Percentiles rank a stretch among this genome's conserved stretches.
phyloP scores from a whole-genome alignment of 1,284 basidiomycete species.

The Amylostereum areolatum region DNA sequence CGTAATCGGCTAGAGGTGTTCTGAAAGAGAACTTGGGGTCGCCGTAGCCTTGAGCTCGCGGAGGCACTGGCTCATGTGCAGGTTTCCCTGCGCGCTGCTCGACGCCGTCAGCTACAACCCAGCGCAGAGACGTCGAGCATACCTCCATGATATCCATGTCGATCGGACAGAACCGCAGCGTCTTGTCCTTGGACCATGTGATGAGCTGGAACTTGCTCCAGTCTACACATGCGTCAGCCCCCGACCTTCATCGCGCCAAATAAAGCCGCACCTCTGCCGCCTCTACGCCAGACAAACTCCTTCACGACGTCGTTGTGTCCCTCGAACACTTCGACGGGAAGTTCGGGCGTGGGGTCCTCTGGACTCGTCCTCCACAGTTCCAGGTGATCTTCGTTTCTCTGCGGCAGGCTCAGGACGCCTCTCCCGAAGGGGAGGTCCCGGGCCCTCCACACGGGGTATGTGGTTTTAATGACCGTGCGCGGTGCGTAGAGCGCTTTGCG shows the following conservation, averaged over 20 bases:
- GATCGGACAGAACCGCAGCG: slow-evolving; percentile 89
- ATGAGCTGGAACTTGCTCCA: slow-evolving; percentile 86
- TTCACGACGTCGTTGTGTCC: slow-evolving; percentile 94
- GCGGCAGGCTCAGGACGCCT: slow-evolving; percentile 86
- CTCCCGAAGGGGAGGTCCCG: slow-evolving; percentile 89
- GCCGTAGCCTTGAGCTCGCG: slow-evolving; percentile 13
- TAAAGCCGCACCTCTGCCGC: slow-evolving; percentile 42
- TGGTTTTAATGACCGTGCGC: slow-evolving; percentile 60
- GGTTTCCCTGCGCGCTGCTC: slow-evolving; percentile 13
- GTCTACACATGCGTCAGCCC: slow-evolving; percentile 27
- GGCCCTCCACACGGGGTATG: slow-evolving; percentile 93
- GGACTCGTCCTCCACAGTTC: slow-evolving; percentile 72
- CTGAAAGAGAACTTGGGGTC: slow-evolving; percentile 26
- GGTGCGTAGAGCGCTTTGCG: slow-evolving; percentile 30
- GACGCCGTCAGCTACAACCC: slow-evolving; percentile 17
- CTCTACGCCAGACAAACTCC: slow-evolving; percentile 94
- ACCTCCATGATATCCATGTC: slow-evolving; percentile 67
- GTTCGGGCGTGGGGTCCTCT: slow-evolving; percentile 24
- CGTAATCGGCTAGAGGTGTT: slow-evolving; percentile 17
- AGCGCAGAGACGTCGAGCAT: slow-evolving; percentile 5
- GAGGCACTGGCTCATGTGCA: slow-evolving; percentile 7
- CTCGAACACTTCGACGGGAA: slow-evolving; percentile 73
- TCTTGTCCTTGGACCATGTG: slow-evolving; percentile 96
- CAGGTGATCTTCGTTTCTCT: slow-evolving; percentile 79
- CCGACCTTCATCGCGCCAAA: slow-evolving; percentile 8